Evolutionary conservation across 2,329 filamentous ascomycete genomes (phyloP), one percentile per base, ranked within the genome.

Genomic region (Monilinia vaccinii-corymbosi): DNA sequence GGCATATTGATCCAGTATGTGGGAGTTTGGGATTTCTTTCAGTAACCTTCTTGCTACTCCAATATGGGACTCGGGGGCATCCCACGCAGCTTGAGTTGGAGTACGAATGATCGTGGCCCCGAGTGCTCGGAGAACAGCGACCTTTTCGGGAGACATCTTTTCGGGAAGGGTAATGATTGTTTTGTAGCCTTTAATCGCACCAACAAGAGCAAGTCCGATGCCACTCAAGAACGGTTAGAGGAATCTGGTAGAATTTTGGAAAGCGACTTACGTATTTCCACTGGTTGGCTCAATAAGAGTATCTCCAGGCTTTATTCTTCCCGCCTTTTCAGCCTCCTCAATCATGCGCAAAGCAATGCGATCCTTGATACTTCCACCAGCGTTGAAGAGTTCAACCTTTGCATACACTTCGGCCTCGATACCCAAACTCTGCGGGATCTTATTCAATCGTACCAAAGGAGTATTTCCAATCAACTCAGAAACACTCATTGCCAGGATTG

Each of bases 81-180:
- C 94, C 79, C 85, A 97, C 46, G 94, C 93, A 42, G 94, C 94
- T 75, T 96, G 91, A 38, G 92, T 99, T 28, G 94, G 94, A 4
- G 94, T 99, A 58, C 94, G 87, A 73, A 99, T 97, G 75, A 99
- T 97, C 71, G 95, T 97, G 46, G 94, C 94, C 65, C 93, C 93
- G 56, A 99, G 82, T 34, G 94, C 93, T 69, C 91, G 89, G 63
- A 99, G 81, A 32, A 99, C 94, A 2, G 93, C 88, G 44, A 99
- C 94, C 76, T 99, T 99, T 76, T 99, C 94, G 51, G 91, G 89
- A 1, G 91, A 97, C 94, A 99, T 99, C 81, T 99, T 99, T 78
- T 99, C 94, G 56, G 94, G 94, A 49, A 99, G 84, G 13, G 94
- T 99, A 74, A 99, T 99, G 76, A 99, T 97, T 45, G 92, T 95